Percentiles rank a stretch among this genome's conserved stretches.
These are phyloP conservation scores for Aspergillus aculeatus DNA, from an alignment of 2,329 filamentous ascomycete genomes.

Conservation along the genomic window DNA sequence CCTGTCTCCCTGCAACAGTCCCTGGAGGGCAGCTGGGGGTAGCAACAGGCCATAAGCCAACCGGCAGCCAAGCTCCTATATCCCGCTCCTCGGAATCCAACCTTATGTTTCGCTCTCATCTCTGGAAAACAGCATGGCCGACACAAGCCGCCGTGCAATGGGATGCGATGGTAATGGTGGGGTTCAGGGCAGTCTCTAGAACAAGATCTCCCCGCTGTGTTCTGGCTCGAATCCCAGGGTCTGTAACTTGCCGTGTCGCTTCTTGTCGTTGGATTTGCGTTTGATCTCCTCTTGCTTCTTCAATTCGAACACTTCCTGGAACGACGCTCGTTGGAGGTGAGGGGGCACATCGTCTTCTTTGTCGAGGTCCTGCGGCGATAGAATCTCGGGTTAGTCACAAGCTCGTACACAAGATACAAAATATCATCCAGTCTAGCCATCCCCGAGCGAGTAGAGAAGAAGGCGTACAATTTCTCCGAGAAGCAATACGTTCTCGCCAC, in stretches of 20 bases:
- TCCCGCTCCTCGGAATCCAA: neutral
- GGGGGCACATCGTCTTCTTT: constrained; percentile 83
- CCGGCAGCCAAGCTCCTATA: neutral
- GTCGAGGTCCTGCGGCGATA: constrained; percentile 69
- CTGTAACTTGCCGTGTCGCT: constrained; percentile 67
- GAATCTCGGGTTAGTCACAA: neutral
- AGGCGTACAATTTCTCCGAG: constrained; percentile 75
- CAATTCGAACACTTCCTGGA: constrained; percentile 68
- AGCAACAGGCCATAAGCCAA: neutral
- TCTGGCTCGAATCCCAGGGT: constrained; percentile 86
- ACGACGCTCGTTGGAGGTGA: constrained; percentile 65
- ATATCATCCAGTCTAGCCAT: neutral
- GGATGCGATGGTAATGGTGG: constrained; percentile 2
- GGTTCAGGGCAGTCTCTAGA: constrained; percentile 47
- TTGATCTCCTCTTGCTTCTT: constrained; percentile 69
- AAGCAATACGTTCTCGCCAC: constrained; percentile 95
- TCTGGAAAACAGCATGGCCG: neutral
- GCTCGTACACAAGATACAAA: neutral
- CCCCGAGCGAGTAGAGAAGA: neutral
- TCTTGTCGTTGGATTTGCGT: constrained; percentile 72
- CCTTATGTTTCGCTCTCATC: neutral
- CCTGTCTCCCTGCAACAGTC: neutral
- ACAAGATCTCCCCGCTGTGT: constrained; percentile 70
- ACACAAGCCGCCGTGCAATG: neutral
- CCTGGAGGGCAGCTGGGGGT: neutral